Base-by-base conservation (phyloP, 2,329 filamentous ascomycete species). In the Calonectria pseudoturangicola region DNA sequence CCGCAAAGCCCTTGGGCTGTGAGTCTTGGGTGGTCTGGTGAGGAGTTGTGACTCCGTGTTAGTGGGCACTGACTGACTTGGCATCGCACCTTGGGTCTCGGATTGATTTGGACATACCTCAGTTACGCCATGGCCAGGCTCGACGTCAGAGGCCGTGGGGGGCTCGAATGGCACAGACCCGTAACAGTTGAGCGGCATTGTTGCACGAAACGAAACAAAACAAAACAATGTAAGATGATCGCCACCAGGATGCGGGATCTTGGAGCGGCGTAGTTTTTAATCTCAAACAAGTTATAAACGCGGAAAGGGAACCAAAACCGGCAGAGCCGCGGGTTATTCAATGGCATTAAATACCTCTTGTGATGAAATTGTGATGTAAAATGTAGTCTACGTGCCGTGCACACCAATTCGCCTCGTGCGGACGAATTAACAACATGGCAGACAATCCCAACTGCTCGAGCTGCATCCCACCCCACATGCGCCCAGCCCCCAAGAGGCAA, bases 1-100 rank as follows among this genome's bases (percentile, higher is more conserved):
- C 66, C 13, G 27, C 15, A 16, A 68, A 68, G 54, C 66, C 66
- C 30, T 68, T 68, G 43, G 45, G 45, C 50, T 67, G 16, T 2
- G 41, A 27, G 25, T 18, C 21, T 10, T 39, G 3, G n/a, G 13
- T 7, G 8, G n/a, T 12, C 54, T 58, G 12, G 18, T 7, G 51
- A 21, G 10, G n/a, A 12, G 51, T n/a, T 7, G 33, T 16, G 51
- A 36, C 33, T 4, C 51, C 10, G n/a, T 56, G 51, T 56, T 56
- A 56, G 51, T 56, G 18, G 2, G 25, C 10, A 36, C 18, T 36
- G 16, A 47, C 43, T 47, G 5, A 5, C 30, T 21, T 15, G 15
- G 6, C 21, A n/a, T 2, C 1, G 28, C 36, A 7, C 13, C 2
- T 4, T 33, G 18, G 51, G 51, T 58, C 12, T 39, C 30, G 30